A percentile compares a stretch with the other conserved stretches of the same genome.
Evolutionary conservation across 805 yeast species (phyloP).

Genomic region (Candida pini): DNA sequence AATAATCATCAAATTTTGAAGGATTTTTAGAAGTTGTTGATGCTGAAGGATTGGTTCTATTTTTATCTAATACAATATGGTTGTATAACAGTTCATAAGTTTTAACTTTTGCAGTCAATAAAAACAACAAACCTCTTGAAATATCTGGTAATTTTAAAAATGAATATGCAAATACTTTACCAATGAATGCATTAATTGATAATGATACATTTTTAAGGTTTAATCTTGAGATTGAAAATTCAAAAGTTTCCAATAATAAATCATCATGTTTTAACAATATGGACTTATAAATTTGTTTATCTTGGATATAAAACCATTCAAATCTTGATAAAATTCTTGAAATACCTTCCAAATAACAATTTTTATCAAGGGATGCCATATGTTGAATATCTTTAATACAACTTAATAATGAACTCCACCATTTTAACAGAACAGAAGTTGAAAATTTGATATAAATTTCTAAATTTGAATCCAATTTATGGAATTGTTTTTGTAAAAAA

Average conservation of each 20-base stretch:
- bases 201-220: slow-evolving; percentile 46
- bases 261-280: slow-evolving; percentile 24
- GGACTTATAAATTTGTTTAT: slow-evolving; percentile 14
- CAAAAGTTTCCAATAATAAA: slow-evolving; percentile 46
- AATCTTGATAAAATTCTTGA: slow-evolving; percentile 42
- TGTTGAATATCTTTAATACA: slow-evolving; percentile 26
- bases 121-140: slow-evolving; percentile 50
- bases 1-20: slow-evolving; percentile 2
- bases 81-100: slow-evolving; percentile 31
- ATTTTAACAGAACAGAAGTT: slow-evolving; percentile 29
- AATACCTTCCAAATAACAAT: slow-evolving; percentile 49
- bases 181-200: slow-evolving; percentile 60
- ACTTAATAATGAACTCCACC: slow-evolving; percentile 49
- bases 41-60: slow-evolving; percentile 7
- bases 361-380: slow-evolving; percentile 41
- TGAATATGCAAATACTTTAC: slow-evolving; percentile 63
- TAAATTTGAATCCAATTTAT: not conserved
- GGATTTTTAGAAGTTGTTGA: too few species aligned
- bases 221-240: slow-evolving; percentile 43
- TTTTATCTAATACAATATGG: slow-evolving; percentile 12
- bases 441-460: slow-evolving; percentile 6
- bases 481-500: slow-evolving; percentile 1
- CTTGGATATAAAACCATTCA: slow-evolving; percentile 36
- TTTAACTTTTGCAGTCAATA: slow-evolving; percentile 48
- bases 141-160: slow-evolving; percentile 51